phyloP scores from a whole-genome alignment of 345 rosid genomes.

The Hypericum perforatum region DNA sequence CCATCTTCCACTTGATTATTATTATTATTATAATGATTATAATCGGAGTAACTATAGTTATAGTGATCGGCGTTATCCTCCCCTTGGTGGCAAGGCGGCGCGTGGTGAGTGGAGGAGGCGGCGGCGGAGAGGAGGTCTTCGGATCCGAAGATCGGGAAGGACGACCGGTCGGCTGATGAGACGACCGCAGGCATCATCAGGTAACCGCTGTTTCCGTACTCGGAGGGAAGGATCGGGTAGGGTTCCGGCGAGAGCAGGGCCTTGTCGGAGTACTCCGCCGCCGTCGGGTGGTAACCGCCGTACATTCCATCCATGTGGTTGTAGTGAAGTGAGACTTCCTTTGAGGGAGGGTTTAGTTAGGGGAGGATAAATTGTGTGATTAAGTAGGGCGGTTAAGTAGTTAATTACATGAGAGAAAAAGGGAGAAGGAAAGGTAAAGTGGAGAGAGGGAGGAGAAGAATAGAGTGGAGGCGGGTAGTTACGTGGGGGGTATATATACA shows the following conservation, averaged over 20 bases:
- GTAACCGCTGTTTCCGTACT: slow-evolving; percentile 36
- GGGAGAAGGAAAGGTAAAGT: too few relatives aligned
- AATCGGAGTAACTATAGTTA: too few relatives aligned
- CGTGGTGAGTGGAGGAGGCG: slow-evolving; percentile 37
- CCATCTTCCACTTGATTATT: slow-evolving; percentile 23
- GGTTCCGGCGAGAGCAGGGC: slow-evolving; percentile 59
- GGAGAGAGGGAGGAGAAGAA: too few relatives aligned
- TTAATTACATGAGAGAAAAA: too few relatives aligned
- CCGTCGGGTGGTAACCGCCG: slow-evolving; percentile 30
- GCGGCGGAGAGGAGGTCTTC: slow-evolving; percentile 51
- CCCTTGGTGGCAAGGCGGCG: slow-evolving; percentile 5
- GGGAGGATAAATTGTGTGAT: too few relatives aligned
- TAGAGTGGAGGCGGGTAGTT: too few relatives aligned
- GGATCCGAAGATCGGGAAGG: slow-evolving; percentile 50
- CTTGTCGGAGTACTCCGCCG: slow-evolving; percentile 47
- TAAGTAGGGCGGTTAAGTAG: too few relatives aligned
- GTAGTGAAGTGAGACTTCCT: too few relatives aligned
- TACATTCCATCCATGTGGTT: slow-evolving; percentile 68
- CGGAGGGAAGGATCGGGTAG: slow-evolving; percentile 39
- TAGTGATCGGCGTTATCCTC: too few relatives aligned
- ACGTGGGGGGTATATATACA: too few relatives aligned
- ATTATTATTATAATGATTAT: too few relatives aligned
- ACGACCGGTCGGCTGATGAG: not conserved
- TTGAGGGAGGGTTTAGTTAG: too few relatives aligned
- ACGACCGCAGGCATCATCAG: slow-evolving; percentile 21